Percentiles rank a stretch among this genome's conserved stretches.
Conservation (phyloP, 441 rosid genomes). For the Theobroma grandiflorum region DNA sequence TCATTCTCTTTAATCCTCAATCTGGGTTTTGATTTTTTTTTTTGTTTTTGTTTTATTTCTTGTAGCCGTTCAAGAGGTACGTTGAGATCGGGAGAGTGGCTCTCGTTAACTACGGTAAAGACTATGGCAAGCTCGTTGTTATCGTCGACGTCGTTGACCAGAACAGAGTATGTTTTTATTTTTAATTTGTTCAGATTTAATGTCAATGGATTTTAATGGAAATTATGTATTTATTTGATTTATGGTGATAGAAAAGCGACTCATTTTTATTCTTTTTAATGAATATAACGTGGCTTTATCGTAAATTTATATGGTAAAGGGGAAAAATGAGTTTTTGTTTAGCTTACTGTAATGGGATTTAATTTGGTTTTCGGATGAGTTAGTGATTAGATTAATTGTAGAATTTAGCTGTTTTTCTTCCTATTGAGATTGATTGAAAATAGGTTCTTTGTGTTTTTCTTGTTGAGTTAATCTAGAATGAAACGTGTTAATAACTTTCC, state of each 20-base stretch:
- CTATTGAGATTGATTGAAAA: not conserved
- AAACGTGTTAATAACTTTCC: not conserved
- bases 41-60: not conserved
- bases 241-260: not conserved
- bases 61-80: constrained; percentile 68
- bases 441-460: not conserved
- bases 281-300: not conserved
- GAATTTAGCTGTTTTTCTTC: not conserved
- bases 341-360: not conserved
- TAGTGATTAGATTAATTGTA: not conserved
- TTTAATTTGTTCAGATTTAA: not conserved
- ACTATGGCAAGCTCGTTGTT: constrained; percentile 87
- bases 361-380: not conserved
- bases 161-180: constrained; percentile 62
- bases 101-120: constrained; percentile 93
- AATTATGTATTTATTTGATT: not conserved
- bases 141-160: constrained; percentile 94
- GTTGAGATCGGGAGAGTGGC: constrained; percentile 97
- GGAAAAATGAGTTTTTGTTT: not conserved
- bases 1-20: too few relatives aligned
- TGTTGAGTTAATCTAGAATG: not conserved
- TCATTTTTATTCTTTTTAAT: not conserved
- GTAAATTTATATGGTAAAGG: not conserved
- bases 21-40: not conserved
- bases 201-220: not conserved